Base-by-base conservation (phyloP, 257 asterid genomes). In the Ballota nigra region DNA sequence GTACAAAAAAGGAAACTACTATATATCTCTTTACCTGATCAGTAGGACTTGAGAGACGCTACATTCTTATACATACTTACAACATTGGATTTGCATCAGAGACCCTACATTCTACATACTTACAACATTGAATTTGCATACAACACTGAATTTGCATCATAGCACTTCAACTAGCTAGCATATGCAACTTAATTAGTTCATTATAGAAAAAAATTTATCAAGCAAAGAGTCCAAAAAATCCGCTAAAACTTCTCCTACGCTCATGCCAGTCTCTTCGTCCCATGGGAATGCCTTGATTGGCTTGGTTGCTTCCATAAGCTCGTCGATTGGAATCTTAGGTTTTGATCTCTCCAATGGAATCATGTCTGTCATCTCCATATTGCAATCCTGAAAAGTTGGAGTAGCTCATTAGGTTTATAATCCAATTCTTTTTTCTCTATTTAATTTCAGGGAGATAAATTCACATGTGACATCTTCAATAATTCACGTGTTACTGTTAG, bases 221-320 rank as follows among this genome's bases (percentile, higher is more conserved):
- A 82, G 47, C 51, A 88, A 61, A 68, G 19, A 60, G 66, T 82
- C 86, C 71, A 79, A 18, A 51, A 40, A 70, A 53, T 82, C 86
- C 61, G 71, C 82, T 19, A 85, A 70, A 52, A 16, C 69, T 8
- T 80, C 82, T 2, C 86, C 89, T 23, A 84, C 82, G 6, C 87
- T 82, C 86, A 74, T 81, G 65, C 83, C 89, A 41, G 97, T 86
- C 62, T 84, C 79, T 1, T 22, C 47, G 53, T 83, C 80, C 97
- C 97, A 91, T 23, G 75, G 62, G 66, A 84, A 84, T 53, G 96
- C 78, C 74, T 79, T 20, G 49, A 89, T 72, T 13, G 91, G 88
- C 45, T 77, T 79, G 7, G 90, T 80, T 38, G 95, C 97, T 79
- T 87, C 87, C 75, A 91, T 49, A 34, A 87, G 83, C 36, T 85